These are phyloP conservation scores for Tricholoma bakamatsutake DNA, from an alignment of 768 basidiomycete genomes.

Conservation along the genomic window DNA sequence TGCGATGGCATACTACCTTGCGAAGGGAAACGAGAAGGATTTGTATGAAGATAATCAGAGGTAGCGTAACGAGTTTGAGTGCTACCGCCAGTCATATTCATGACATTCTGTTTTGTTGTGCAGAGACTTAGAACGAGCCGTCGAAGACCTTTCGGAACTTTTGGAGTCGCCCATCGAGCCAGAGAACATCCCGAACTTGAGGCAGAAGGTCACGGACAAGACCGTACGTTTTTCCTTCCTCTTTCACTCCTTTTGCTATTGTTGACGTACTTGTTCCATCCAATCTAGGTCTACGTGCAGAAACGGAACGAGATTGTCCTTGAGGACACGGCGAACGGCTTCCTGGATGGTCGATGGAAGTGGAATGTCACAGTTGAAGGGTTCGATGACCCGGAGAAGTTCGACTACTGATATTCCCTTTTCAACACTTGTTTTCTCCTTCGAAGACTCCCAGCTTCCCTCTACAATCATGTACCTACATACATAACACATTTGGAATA, in stretches of 20 bases:
- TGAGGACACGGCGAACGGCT: slow-evolving; percentile 90
- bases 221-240: slow-evolving; percentile 46
- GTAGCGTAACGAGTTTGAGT: slow-evolving; percentile 24
- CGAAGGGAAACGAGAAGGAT: slow-evolving; percentile 86
- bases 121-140: slow-evolving; percentile 90
- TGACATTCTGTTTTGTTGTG: not conserved
- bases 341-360: slow-evolving; percentile 77
- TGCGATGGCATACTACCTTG: slow-evolving; percentile 97
- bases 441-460: not conserved
- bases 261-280: not conserved
- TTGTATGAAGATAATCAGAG: slow-evolving; percentile 97
- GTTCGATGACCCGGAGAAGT: slow-evolving; percentile 48
- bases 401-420: slow-evolving; percentile 7
- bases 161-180: slow-evolving; percentile 89
- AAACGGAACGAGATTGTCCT: slow-evolving; percentile 94
- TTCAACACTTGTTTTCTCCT: not conserved
- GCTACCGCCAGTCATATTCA: not conserved
- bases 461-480: not conserved
- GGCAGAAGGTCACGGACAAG: slow-evolving; percentile 95
- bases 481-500: not conserved
- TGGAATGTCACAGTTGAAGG: slow-evolving; percentile 75
- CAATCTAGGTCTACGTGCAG: slow-evolving; percentile 78
- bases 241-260: not conserved
- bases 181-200: slow-evolving; percentile 71
- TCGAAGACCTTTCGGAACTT: slow-evolving; percentile 90